These are phyloP conservation scores for Kurtzmaniella quercitrusa DNA, from an alignment of 1,139 yeast genomes.

Conservation along the genomic window DNA sequence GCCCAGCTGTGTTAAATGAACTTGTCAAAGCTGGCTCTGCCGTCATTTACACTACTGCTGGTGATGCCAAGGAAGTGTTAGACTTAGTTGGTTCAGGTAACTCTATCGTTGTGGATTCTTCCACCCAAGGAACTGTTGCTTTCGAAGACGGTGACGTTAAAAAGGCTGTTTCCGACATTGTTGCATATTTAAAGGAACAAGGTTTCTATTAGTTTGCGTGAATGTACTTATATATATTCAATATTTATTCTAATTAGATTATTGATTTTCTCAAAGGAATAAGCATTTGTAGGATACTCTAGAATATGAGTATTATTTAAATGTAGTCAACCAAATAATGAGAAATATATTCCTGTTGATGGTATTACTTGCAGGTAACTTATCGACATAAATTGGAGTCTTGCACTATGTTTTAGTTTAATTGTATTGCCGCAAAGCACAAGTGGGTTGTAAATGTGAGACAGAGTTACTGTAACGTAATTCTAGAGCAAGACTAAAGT, in stretches of 20 bases:
- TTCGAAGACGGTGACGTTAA: slow-evolving; percentile 19
- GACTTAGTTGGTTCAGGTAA: slow-evolving; percentile 40
- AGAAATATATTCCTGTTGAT: too few relatives aligned
- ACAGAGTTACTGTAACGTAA: too few relatives aligned
- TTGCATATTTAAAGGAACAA: slow-evolving; percentile 68
- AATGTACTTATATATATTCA: not conserved
- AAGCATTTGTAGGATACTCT: too few relatives aligned
- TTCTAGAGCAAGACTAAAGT: too few relatives aligned
- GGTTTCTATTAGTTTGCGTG: slow-evolving; percentile 50
- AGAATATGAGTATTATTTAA: too few relatives aligned
- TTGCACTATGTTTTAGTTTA: too few relatives aligned
- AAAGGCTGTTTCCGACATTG: slow-evolving; percentile 66
- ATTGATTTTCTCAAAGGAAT: not conserved
- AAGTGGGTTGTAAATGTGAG: too few relatives aligned
- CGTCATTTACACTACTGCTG: slow-evolving; percentile 58
- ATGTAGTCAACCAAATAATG: too few relatives aligned
- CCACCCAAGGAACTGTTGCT: slow-evolving; percentile 10
- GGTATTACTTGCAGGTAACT: too few relatives aligned
- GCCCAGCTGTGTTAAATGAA: slow-evolving; percentile 69
- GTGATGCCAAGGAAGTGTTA: slow-evolving; percentile 35
- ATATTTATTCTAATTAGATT: not conserved
- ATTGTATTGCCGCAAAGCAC: too few relatives aligned
- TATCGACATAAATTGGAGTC: too few relatives aligned
- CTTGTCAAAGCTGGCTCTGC: slow-evolving; percentile 89
- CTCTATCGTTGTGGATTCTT: slow-evolving; percentile 20